These are phyloP conservation scores for Colletotrichum musicola DNA, from an alignment of 2,329 filamentous ascomycete genomes.

Conservation along the genomic window DNA sequence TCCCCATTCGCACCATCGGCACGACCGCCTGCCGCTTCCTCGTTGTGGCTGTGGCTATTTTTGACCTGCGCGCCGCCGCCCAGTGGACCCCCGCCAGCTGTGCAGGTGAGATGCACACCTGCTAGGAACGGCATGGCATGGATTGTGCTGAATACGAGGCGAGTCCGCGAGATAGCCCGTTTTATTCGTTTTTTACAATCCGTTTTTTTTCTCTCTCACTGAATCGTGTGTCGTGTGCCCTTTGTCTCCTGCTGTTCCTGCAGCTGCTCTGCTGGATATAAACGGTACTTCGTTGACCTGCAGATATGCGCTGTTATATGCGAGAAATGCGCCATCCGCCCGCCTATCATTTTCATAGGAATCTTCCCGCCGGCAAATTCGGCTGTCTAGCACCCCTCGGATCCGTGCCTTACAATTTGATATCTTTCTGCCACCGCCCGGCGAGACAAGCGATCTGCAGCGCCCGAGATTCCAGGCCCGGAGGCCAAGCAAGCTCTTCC, in stretches of 20 bases:
- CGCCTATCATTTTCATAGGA: too few species aligned
- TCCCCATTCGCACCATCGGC: constrained; percentile 12
- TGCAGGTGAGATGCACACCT: constrained; percentile 2
- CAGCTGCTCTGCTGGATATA: too few species aligned
- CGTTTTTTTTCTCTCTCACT: not conserved
- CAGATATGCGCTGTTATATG: too few species aligned
- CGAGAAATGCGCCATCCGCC: too few species aligned
- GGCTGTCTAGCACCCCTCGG: too few species aligned
- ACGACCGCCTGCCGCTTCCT: constrained; percentile 18
- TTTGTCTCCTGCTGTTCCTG: too few species aligned
- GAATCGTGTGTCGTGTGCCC: not conserved
- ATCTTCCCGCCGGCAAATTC: too few species aligned
- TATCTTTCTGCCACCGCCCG: not conserved
- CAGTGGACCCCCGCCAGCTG: not conserved
- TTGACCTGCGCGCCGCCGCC: constrained; percentile 11
- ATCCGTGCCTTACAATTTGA: too few species aligned
- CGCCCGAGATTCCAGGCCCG: constrained; percentile 7
- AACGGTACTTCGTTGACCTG: too few species aligned
- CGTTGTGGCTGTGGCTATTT: constrained; percentile 38
- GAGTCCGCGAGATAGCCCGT: too few species aligned
- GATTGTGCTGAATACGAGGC: constrained; percentile 28
- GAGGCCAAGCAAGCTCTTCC: not conserved
- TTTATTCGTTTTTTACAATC: too few species aligned
- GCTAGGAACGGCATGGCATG: constrained; percentile 1
- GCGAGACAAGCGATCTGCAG: constrained; percentile 15